Conservation (phyloP, 305 asterid species). For the Solanum hybrid region DNA sequence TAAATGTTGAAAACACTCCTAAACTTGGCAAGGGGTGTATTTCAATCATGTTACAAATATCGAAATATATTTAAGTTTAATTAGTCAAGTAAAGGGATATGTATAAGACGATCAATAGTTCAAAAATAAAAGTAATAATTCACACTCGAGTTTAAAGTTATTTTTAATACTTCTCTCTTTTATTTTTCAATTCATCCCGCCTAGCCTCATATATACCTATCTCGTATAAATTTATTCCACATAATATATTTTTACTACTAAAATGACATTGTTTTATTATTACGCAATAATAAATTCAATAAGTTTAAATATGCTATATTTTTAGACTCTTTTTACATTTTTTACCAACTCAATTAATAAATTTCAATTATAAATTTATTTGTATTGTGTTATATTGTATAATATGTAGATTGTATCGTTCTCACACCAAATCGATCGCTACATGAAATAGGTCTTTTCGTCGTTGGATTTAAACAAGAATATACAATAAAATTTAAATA, state of each 20-base stretch:
- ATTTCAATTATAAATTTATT: background rate
- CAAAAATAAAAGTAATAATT: too few species aligned
- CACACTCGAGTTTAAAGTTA: fast-evolving
- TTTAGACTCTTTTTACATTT: background rate
- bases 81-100: too few species aligned
- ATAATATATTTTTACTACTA: background rate
- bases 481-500: too few species aligned
- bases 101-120: background rate
- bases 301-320: too few species aligned
- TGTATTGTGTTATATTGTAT: background rate
- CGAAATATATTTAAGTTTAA: too few species aligned
- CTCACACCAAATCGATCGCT: background rate
- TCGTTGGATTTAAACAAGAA: too few species aligned
- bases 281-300: background rate
- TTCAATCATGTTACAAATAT: fast-evolving
- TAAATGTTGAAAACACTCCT: too few species aligned
- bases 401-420: fast-evolving
- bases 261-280: background rate
- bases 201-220: background rate
- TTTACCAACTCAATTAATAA: background rate
- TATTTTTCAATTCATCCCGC: background rate
- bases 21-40: fast-evolving
- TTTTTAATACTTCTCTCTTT: too few species aligned
- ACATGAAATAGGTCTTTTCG: fast-evolving
- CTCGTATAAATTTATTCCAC: background rate